Evolutionary conservation across 148 eudicot genomes (phyloP).

Genomic region (Spergularia marina): DNA sequence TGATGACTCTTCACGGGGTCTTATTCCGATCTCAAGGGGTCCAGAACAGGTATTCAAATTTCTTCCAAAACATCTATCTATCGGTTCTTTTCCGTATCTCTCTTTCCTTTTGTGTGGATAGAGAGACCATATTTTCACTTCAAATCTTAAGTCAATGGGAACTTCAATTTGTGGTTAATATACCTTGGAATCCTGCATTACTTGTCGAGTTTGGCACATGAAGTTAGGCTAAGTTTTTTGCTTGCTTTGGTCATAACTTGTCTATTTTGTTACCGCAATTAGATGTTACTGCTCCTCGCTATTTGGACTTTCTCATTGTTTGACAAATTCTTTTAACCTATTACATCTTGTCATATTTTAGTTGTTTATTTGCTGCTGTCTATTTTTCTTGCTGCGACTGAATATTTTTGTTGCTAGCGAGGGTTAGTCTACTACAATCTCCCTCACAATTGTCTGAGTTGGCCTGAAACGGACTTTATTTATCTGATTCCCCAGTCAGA

Average conservation of each 20-base stretch:
- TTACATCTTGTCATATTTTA: too few relatives aligned
- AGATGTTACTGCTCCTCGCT: not conserved
- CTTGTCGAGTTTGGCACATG: not conserved
- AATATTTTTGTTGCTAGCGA: not conserved
- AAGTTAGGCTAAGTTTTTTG: not conserved
- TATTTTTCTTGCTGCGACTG: not conserved
- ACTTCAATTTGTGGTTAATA: not conserved
- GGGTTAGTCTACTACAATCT: not conserved
- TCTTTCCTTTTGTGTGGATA: not conserved
- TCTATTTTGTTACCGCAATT: not conserved
- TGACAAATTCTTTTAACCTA: not conserved
- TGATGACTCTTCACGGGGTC: conserved; percentile 24
- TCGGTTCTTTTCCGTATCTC: not conserved
- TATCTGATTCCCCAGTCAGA: not conserved
- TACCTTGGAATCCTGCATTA: not conserved
- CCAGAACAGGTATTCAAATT: conserved; percentile 40
- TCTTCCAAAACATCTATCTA: not conserved
- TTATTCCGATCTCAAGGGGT: conserved; percentile 28
- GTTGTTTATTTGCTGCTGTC: not conserved
- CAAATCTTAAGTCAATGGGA: not conserved
- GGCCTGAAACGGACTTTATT: not conserved
- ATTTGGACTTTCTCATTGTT: not conserved
- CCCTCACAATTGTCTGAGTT: not conserved
- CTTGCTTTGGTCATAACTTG: not conserved
- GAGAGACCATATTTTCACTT: not conserved